These are phyloP conservation scores for Aspergillus neoniger DNA, from an alignment of 2,329 filamentous ascomycete genomes.

Conservation along the genomic window DNA sequence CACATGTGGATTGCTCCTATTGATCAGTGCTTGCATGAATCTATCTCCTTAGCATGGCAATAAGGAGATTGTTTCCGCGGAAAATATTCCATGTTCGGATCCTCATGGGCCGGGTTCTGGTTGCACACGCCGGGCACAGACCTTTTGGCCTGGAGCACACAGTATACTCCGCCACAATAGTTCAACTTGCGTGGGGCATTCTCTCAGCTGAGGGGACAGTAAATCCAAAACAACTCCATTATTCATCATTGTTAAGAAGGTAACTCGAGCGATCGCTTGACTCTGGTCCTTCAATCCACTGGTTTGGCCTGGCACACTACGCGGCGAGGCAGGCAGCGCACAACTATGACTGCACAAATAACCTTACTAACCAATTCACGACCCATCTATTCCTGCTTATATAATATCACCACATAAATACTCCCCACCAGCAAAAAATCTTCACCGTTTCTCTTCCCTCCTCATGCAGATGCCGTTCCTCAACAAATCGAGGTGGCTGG, in stretches of 20 bases:
- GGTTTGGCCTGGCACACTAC: not conserved
- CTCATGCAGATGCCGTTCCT: not conserved
- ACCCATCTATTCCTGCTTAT: not conserved
- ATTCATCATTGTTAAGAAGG: not conserved
- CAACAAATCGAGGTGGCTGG: not conserved
- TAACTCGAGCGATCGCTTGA: not conserved
- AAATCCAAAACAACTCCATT: not conserved
- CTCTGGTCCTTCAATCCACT: not conserved
- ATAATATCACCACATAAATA: conserved; percentile 2
- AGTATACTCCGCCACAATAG: not conserved
- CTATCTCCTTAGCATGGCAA: not conserved
- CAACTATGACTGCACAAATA: not conserved
- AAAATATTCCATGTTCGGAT: not conserved
- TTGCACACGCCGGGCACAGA: not conserved
- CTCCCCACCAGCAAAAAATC: not conserved
- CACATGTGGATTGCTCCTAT: conserved; percentile 5
- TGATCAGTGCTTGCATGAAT: conserved; percentile 1
- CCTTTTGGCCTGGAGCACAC: not conserved
- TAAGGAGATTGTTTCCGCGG: not conserved
- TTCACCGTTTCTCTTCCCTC: not conserved
- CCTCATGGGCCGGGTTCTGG: not conserved
- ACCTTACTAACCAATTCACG: not conserved
- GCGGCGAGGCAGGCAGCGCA: not conserved
- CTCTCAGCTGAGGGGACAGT: not conserved
- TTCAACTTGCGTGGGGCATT: not conserved